Evolutionary conservation across 768 basidiomycete species (phyloP).

Genomic region (Leccinum disarticulatum): DNA sequence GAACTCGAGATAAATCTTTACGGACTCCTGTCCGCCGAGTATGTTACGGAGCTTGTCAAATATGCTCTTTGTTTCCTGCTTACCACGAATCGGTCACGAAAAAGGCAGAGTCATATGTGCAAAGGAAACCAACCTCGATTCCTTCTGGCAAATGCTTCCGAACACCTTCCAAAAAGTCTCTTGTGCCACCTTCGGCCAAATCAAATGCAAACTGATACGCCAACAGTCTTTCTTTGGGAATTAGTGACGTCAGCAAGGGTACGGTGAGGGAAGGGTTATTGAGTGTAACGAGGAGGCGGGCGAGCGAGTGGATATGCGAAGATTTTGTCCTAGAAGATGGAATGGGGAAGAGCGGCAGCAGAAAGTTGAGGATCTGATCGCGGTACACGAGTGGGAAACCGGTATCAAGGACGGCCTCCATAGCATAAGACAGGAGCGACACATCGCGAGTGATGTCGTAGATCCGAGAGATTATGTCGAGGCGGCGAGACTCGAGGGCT

Average conservation of each 20-base stretch:
- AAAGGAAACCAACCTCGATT: conserved; percentile 47
- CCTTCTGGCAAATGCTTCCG: conserved; percentile 68
- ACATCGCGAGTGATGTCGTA: conserved; percentile 75
- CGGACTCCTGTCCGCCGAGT: conserved; percentile 86
- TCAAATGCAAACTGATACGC: conserved; percentile 98
- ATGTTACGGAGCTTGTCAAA: conserved; percentile 82
- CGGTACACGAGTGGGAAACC: conserved; percentile 86
- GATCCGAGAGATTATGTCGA: conserved; percentile 82
- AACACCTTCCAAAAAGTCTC: conserved; percentile 85
- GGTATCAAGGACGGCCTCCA: conserved; percentile 89
- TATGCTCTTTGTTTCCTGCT: conserved; percentile 55
- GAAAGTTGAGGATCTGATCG: conserved; percentile 73
- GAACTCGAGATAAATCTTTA: conserved; percentile 94
- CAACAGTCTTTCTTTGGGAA: conserved; percentile 68
- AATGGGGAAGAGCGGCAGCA: conserved; percentile 84
- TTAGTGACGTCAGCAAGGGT: conserved; percentile 67
- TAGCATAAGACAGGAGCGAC: conserved; percentile 81
- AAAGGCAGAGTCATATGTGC: neutral
- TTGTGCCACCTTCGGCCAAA: conserved; percentile 88
- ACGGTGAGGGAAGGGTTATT: conserved; percentile 79
- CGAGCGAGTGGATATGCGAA: conserved; percentile 76
- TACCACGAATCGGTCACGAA: conserved; percentile 11
- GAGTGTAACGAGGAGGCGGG: conserved; percentile 87
- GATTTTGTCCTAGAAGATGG: conserved; percentile 70
- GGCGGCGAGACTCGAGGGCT: conserved; percentile 85